phyloP scores from a whole-genome alignment of 176 grass and related monocot genomes.

The Tuctoria greenei region DNA sequence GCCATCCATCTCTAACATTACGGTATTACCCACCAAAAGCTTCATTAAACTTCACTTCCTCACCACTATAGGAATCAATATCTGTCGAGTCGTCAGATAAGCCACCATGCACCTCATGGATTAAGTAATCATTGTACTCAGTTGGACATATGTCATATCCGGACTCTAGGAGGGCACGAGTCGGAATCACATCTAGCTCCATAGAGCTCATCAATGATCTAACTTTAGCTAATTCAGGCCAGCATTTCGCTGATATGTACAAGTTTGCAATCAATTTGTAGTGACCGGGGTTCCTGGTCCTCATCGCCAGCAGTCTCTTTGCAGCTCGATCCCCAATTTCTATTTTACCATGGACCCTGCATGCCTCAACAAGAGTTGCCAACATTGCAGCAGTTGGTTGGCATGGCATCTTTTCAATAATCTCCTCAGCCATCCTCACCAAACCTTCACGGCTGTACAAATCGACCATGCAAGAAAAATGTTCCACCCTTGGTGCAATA shows the following conservation, averaged over 20 bases:
- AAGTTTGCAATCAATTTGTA: conserved; percentile 63
- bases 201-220: conserved; percentile 51
- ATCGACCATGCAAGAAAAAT: conserved; percentile 71
- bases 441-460: conserved; percentile 59
- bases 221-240: conserved; percentile 63
- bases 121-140: conserved; percentile 29
- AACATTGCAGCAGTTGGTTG: conserved; percentile 65
- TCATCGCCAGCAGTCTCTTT: conserved; percentile 61
- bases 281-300: conserved; percentile 51
- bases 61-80: conserved; percentile 47
- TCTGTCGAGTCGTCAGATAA: conserved; percentile 27
- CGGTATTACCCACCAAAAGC: conserved; percentile 40
- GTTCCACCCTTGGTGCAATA: conserved; percentile 53
- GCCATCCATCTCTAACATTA: not conserved
- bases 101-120: not conserved
- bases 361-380: conserved; percentile 64
- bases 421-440: conserved; percentile 53
- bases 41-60: conserved; percentile 51
- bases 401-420: conserved; percentile 50
- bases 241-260: conserved; percentile 56
- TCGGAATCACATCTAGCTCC: conserved; percentile 56
- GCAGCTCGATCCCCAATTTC: conserved; percentile 57
- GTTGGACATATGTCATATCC: conserved; percentile 19
- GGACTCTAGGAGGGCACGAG: conserved; percentile 44
- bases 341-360: conserved; percentile 45